phyloP scores from a whole-genome alignment of 75 land plant species.

The Pinus taeda region DNA sequence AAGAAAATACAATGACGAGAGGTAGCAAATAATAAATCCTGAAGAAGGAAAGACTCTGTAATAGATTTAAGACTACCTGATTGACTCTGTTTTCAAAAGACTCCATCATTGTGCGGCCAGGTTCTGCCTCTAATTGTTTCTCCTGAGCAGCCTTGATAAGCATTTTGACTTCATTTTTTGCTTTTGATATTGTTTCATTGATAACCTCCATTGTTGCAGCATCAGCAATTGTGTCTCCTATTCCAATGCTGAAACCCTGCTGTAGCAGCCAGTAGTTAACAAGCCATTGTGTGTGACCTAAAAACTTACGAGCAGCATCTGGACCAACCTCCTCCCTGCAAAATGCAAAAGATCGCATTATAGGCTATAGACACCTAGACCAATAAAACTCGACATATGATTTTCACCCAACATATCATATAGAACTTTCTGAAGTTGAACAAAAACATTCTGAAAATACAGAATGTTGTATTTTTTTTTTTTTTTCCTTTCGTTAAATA shows the following conservation, averaged over 20 bases:
- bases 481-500: no score
- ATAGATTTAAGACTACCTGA: constrained; percentile 43
- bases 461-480: no score
- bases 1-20: no score
- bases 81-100: constrained; percentile 98
- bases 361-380: no score
- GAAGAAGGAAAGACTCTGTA: no score
- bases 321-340: constrained; percentile 96
- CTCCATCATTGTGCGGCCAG: constrained; percentile 97
- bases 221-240: constrained; percentile 99
- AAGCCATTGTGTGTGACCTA: constrained; percentile 99
- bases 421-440: no score
- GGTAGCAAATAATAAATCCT: no score
- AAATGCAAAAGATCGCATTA: neutral
- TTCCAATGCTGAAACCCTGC: constrained; percentile 93
- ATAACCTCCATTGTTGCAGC: constrained; percentile 89
- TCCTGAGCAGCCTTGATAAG: constrained; percentile 78
- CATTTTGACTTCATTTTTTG: constrained; percentile 86
- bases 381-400: no score
- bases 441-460: no score
- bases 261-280: constrained; percentile 99
- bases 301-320: constrained; percentile 96
- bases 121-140: constrained; percentile 88
- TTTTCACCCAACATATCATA: no score
- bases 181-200: constrained; percentile 83